Conservation (phyloP, 495 filamentous ascomycete genomes). For the Podospora pseudopauciseta region DNA sequence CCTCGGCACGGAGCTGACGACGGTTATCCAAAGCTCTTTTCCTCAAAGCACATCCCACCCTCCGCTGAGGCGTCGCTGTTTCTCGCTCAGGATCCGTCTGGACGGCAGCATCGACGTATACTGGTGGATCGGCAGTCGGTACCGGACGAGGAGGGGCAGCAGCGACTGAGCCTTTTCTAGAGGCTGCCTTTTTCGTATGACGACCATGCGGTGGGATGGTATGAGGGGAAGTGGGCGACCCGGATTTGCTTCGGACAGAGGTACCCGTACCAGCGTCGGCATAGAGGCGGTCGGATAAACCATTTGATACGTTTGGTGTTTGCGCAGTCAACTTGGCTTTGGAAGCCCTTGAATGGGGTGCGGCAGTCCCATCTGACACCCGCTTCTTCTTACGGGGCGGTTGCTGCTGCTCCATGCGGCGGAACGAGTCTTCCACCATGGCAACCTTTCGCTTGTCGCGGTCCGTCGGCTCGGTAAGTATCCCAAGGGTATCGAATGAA, state of each 20-base stretch:
- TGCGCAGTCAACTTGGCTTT: constrained; percentile 33
- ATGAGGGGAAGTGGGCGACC: constrained; percentile 42
- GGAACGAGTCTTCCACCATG: constrained; percentile 72
- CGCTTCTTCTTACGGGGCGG: constrained; percentile 57
- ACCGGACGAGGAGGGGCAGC: constrained; percentile 30
- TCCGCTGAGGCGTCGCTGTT: constrained; percentile 35
- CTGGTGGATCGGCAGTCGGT: constrained; percentile 24
- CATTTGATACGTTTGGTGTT: constrained; percentile 33
- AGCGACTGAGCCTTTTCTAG: constrained; percentile 18
- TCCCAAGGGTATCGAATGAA: constrained; percentile 48
- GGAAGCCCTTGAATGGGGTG: constrained; percentile 38
- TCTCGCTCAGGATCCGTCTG: constrained; percentile 49
- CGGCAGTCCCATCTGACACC: constrained; percentile 52
- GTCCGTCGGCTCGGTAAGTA: constrained; percentile 67
- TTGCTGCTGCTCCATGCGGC: constrained; percentile 58
- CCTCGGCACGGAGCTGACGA: constrained; percentile 37
- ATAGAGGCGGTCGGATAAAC: constrained; percentile 39
- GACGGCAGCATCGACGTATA: constrained; percentile 44
- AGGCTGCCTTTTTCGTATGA: constrained; percentile 20
- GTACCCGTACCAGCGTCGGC: constrained; percentile 49
- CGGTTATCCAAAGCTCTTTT: constrained; percentile 48
- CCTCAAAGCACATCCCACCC: constrained; percentile 41
- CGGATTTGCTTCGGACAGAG: constrained; percentile 43
- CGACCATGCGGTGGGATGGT: constrained; percentile 35
- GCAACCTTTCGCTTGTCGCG: constrained; percentile 85